Evolutionary conservation across 257 asterid species (phyloP).

Genomic region (Solanum etuberosum): DNA sequence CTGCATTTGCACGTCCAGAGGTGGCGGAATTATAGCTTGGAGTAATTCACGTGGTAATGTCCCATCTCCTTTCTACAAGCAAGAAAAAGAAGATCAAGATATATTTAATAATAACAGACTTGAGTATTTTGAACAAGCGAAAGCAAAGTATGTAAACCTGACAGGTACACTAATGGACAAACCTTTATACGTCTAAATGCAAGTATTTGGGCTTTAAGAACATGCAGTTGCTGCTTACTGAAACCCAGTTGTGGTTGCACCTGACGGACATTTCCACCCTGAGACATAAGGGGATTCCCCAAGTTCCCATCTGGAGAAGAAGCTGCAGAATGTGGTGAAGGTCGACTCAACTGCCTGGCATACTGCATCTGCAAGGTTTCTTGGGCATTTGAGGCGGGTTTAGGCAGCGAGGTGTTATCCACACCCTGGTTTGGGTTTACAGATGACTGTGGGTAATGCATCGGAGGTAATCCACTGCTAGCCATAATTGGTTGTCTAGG

Average conservation of each 20-base stretch:
- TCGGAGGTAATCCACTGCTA: slow-evolving; percentile 60
- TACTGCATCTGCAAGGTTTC: slow-evolving; percentile 55
- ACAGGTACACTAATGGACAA: slow-evolving; percentile 12
- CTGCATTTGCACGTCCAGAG: slow-evolving; percentile 58
- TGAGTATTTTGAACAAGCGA: slow-evolving; percentile 4
- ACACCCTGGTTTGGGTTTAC: slow-evolving; percentile 52
- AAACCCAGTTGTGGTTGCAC: slow-evolving; percentile 54
- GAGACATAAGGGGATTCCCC: slow-evolving; percentile 47
- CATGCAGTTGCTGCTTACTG: slow-evolving; percentile 90
- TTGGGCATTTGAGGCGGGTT: slow-evolving; percentile 28
- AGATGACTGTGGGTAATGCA: slow-evolving; percentile 37
- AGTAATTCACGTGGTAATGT: slow-evolving; percentile 85
- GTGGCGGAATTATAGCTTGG: slow-evolving; percentile 85
- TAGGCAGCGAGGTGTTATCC: slow-evolving; percentile 39
- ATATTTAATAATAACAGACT: not conserved
- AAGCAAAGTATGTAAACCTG: not conserved
- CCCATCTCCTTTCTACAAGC: slow-evolving; percentile 81
- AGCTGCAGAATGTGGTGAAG: slow-evolving; percentile 46
- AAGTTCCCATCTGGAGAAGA: slow-evolving; percentile 56
- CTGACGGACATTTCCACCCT: slow-evolving; percentile 35
- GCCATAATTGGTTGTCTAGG: slow-evolving; percentile 52
- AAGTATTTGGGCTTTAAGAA: slow-evolving; percentile 96
- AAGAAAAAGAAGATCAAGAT: slow-evolving; percentile 11
- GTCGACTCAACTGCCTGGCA: slow-evolving; percentile 43
- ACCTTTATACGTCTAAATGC: slow-evolving; percentile 99